Conservation (phyloP, 352 stramenopile genomes). For the Plasmopara muralis region DNA sequence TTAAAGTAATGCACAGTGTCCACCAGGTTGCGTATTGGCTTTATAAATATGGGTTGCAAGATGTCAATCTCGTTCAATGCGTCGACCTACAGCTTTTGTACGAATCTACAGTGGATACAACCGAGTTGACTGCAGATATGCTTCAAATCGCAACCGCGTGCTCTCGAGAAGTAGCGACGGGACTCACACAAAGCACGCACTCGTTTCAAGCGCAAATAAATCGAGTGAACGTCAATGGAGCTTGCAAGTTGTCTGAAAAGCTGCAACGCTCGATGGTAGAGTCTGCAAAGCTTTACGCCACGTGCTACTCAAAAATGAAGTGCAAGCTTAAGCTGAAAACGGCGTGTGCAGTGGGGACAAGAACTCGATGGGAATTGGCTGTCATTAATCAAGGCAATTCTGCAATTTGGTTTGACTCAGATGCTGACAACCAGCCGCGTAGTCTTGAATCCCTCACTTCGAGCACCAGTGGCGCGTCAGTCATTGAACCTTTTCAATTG, state of each 20-base stretch:
- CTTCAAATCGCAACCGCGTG: constrained; percentile 12
- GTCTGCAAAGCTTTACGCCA: constrained; percentile 13
- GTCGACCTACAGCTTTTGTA: constrained; percentile 29
- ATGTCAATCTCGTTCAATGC: constrained; percentile 10
- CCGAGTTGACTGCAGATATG: constrained; percentile 7
- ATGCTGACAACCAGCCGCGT: constrained; percentile 17
- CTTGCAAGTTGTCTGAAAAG: neutral
- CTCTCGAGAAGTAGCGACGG: neutral
- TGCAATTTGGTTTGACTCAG: constrained; percentile 32
- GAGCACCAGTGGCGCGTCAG: neutral
- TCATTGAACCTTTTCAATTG: constrained; percentile 2
- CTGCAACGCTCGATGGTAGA: constrained; percentile 7
- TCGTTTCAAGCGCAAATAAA: constrained; percentile 14
- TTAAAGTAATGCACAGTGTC: constrained; percentile 22
- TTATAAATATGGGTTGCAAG: constrained; percentile 7
- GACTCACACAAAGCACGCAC: constrained; percentile 6
- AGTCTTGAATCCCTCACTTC: constrained; percentile 27
- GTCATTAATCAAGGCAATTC: constrained; percentile 4
- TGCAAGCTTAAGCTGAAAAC: neutral
- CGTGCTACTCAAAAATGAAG: constrained; percentile 4
- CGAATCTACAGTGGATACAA: constrained; percentile 9
- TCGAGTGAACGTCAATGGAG: neutral
- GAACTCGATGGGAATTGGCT: constrained; percentile 21
- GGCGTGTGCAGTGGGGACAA: constrained; percentile 18
- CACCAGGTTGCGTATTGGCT: constrained; percentile 18